Evolutionary conservation across 192 early-diverging fungal species (phyloP).

Genomic region (Neocallimastix lanati): DNA sequence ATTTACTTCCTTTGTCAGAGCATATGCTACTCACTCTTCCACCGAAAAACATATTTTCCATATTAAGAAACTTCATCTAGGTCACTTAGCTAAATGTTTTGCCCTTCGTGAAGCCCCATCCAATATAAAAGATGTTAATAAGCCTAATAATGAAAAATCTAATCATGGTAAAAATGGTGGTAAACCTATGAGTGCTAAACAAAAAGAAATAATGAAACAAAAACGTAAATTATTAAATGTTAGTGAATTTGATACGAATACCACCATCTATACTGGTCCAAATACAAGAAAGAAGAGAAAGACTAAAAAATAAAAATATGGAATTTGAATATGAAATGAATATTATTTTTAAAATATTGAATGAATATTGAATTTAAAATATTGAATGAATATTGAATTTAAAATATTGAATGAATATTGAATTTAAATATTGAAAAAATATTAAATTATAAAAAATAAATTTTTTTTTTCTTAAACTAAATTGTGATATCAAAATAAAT

Average conservation of each 20-base stretch:
- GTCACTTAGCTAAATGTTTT: conserved; percentile 93
- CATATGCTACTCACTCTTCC: conserved; percentile 81
- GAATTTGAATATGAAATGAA: no score
- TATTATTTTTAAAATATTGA: no score
- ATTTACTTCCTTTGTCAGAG: conserved; percentile 71
- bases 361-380: no score
- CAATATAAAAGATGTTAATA: conserved; percentile 12
- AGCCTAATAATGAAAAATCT: not conserved
- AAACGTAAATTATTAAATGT: not conserved
- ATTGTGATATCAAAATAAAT: no score
- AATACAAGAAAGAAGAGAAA: not conserved
- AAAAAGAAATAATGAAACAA: not conserved
- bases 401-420: no score
- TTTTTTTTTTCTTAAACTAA: no score
- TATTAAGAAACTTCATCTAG: conserved; percentile 80
- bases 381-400: no score
- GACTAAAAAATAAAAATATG: not conserved
- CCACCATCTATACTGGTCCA: not conserved
- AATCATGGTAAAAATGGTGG: not conserved
- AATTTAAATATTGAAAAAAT: no score
- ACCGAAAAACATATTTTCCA: conserved; percentile 85
- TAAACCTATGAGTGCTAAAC: not conserved
- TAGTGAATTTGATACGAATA: not conserved
- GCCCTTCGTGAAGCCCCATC: conserved; percentile 83
- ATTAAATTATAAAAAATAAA: no score